Conservation (phyloP, 805 yeast genomes). For the Wickerhamiella dianesei region DNA sequence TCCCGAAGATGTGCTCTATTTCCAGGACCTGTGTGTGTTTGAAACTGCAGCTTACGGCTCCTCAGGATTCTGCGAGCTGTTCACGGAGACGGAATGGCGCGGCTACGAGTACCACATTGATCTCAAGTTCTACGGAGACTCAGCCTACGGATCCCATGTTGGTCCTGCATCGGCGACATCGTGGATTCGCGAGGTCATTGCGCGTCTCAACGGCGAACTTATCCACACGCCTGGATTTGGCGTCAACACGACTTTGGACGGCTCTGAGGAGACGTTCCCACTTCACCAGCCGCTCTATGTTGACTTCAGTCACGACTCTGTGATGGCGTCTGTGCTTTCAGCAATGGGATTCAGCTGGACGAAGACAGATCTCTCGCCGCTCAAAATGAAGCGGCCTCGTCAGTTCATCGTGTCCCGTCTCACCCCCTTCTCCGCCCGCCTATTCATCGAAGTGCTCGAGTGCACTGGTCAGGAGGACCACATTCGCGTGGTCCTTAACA, state of each 20-base stretch:
- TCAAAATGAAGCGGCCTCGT: conserved; percentile 30
- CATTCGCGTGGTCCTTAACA: conserved; percentile 27
- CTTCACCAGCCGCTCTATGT: conserved; percentile 42
- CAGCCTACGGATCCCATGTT: conserved; percentile 43
- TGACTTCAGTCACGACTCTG: conserved; percentile 66
- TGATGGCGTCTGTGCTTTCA: conserved; percentile 44
- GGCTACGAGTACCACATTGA: conserved; percentile 49
- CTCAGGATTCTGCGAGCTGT: conserved; percentile 53
- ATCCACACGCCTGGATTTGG: conserved; percentile 35
- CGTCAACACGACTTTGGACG: conserved; percentile 33
- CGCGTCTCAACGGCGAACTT: conserved; percentile 36
- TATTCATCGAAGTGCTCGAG: conserved; percentile 29
- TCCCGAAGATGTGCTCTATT: conserved; percentile 35
- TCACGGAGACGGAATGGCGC: conserved; percentile 55
- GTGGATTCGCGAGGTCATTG: conserved; percentile 32
- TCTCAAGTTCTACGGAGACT: conserved; percentile 42
- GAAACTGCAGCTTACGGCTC: conserved; percentile 58
- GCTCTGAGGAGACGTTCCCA: conserved; percentile 25
- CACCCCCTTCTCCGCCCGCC: conserved; percentile 31
- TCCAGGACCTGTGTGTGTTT: conserved; percentile 58
- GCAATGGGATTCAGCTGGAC: conserved; percentile 43
- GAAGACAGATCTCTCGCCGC: conserved; percentile 33
- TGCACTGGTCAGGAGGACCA: conserved; percentile 21
- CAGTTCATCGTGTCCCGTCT: conserved; percentile 29
- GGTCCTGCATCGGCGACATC: conserved; percentile 50